Evolutionary conservation across 768 basidiomycete genomes (phyloP).

Genomic region (Clitopilus hobsonii): DNA sequence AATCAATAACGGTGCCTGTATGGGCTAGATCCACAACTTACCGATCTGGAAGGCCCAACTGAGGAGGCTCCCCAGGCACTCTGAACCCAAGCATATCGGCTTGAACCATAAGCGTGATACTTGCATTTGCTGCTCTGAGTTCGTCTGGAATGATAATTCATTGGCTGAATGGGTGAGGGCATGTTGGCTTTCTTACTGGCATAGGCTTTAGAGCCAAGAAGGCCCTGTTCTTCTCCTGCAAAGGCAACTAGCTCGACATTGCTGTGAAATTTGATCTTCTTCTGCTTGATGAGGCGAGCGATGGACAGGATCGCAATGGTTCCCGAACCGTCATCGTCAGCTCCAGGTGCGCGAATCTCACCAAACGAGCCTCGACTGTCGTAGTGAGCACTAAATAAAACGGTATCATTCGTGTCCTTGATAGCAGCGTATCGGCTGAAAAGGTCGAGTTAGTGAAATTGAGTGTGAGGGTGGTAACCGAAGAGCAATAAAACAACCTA

Average conservation of each 20-base stretch:
- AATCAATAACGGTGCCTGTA: too few species aligned
- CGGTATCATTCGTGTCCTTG: conserved; percentile 54
- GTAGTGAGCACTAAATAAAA: conserved; percentile 84
- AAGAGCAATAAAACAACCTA: conserved; percentile 37
- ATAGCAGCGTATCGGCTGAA: conserved; percentile 58
- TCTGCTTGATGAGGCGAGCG: conserved; percentile 66
- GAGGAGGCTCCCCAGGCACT: conserved; percentile 69
- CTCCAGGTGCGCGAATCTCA: conserved; percentile 56
- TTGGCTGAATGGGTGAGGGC: not conserved
- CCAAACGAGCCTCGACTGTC: conserved; percentile 91
- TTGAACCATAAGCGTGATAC: conserved; percentile 82
- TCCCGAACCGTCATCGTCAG: conserved; percentile 50
- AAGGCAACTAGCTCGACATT: conserved; percentile 82
- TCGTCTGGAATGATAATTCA: conserved; percentile 36
- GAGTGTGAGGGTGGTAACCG: not conserved
- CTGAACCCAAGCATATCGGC: conserved; percentile 93
- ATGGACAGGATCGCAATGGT: conserved; percentile 75
- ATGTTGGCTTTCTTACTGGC: conserved; percentile 52
- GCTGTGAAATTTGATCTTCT: conserved; percentile 64
- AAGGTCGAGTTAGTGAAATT: too few species aligned
- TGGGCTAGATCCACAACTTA: too few species aligned
- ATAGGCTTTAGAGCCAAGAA: conserved; percentile 74
- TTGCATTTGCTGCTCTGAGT: conserved; percentile 51
- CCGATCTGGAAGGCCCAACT: conserved; percentile 76
- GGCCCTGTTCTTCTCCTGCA: conserved; percentile 90